Evolutionary conservation across 164 flowering plant species (phyloP).

Genomic region (Litsea cubeba): DNA sequence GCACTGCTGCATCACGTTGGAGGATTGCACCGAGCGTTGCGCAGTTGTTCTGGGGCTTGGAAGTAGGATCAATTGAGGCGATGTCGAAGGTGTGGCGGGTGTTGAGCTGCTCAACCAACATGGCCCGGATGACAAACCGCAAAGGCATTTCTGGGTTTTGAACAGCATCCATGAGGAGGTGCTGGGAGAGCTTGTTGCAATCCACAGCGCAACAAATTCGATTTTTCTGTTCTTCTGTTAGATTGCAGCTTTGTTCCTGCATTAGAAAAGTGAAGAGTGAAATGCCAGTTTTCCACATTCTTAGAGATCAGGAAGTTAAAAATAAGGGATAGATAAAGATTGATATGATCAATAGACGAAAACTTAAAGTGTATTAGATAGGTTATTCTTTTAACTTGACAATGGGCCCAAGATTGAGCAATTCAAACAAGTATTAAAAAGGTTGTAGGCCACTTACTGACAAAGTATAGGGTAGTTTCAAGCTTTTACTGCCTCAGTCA

Average conservation of each 20-base stretch:
- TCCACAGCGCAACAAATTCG: conserved; percentile 52
- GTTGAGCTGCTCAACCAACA: conserved; percentile 72
- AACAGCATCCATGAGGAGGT: conserved; percentile 54
- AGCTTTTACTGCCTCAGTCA: too few relatives aligned
- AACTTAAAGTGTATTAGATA: too few relatives aligned
- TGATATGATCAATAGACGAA: too few relatives aligned
- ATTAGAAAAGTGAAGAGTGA: background rate
- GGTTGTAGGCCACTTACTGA: too few relatives aligned
- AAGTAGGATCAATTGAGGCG: conserved; percentile 4
- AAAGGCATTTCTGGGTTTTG: conserved; percentile 81
- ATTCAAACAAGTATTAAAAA: too few relatives aligned
- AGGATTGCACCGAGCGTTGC: conserved; percentile 64
- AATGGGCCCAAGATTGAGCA: too few relatives aligned
- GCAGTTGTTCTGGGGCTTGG: conserved; percentile 2
- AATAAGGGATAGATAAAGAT: too few relatives aligned
- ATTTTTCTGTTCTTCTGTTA: conserved; percentile 54
- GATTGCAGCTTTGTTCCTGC: conserved; percentile 41
- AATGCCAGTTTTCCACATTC: too few relatives aligned
- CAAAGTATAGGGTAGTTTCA: too few relatives aligned
- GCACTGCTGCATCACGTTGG: conserved; percentile 58
- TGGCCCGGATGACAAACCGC: conserved; percentile 70
- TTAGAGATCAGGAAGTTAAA: too few relatives aligned
- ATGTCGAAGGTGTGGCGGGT: conserved; percentile 48
- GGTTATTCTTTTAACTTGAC: too few relatives aligned
- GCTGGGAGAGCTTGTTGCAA: conserved; percentile 61